phyloP scores from a whole-genome alignment of 306 rosid genomes.

The Glycine latifolia region DNA sequence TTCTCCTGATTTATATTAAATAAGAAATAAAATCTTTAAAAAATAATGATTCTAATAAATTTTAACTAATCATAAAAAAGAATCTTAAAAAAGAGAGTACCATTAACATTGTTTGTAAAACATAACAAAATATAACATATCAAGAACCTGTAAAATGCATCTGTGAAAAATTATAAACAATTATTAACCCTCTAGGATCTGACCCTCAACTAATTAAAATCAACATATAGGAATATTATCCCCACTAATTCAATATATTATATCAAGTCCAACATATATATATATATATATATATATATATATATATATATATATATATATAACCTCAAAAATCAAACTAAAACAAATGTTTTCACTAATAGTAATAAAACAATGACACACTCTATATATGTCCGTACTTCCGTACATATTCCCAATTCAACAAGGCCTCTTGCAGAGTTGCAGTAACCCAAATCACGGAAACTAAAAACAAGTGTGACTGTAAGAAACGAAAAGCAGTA shows the following conservation, averaged over 20 bases:
- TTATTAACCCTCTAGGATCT: background rate
- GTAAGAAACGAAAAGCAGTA: background rate
- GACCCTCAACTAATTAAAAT: background rate
- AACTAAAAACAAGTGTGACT: background rate
- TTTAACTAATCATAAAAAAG: too few relatives aligned
- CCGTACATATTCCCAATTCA: constrained; percentile 35
- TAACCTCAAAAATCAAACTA: background rate
- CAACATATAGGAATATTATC: background rate
- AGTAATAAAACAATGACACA: background rate
- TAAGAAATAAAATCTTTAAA: too few relatives aligned
- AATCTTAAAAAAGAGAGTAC: too few relatives aligned
- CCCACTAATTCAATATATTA: too few relatives aligned
- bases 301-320: background rate
- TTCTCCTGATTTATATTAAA: too few relatives aligned
- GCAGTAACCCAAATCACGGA: background rate
- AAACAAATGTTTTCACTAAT: background rate
- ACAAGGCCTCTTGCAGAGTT: too few relatives aligned
- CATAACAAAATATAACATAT: too few relatives aligned
- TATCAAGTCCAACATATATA: background rate
- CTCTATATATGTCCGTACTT: constrained; percentile 37
- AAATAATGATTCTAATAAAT: too few relatives aligned
- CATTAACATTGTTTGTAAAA: too few relatives aligned
- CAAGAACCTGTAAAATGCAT: background rate
- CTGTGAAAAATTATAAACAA: background rate
- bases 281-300: too few relatives aligned